Conservation (phyloP, 768 basidiomycete genomes). For the Mycena latifolia region DNA sequence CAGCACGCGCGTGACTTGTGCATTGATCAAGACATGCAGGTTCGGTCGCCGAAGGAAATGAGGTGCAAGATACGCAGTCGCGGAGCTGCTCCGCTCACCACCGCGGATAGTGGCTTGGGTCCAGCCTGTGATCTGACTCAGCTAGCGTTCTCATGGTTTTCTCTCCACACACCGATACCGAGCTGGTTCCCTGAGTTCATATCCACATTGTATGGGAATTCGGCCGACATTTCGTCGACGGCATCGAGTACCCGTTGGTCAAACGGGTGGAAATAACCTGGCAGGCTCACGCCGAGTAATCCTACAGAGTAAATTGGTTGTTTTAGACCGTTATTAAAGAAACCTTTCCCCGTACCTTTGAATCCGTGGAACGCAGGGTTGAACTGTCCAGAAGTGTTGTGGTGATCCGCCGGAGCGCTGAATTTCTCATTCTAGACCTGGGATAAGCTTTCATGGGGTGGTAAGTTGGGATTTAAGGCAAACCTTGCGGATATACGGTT, state of each 20-base stretch:
- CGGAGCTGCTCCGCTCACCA: conserved; percentile 39
- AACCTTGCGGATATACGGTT: conserved; percentile 42
- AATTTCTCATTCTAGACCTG: conserved; percentile 44
- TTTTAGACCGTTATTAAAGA: no score
- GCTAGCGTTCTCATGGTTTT: neutral
- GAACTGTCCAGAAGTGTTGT: conserved; percentile 45
- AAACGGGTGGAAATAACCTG: conserved; percentile 32
- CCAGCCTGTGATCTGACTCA: conserved; percentile 30
- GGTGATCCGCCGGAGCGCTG: conserved; percentile 42
- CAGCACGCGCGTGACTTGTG: conserved; percentile 31
- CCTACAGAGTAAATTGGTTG: neutral
- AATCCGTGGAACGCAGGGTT: conserved; percentile 44
- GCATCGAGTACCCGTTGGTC: conserved; percentile 37
- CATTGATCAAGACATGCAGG: conserved; percentile 38
- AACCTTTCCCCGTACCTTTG: conserved; percentile 32
- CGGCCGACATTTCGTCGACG: conserved; percentile 36
- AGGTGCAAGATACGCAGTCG: conserved; percentile 40
- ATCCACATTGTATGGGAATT: conserved; percentile 49
- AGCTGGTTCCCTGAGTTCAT: conserved; percentile 46
- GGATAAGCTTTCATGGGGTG: neutral
- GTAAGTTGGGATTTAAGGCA: neutral
- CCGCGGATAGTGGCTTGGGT: conserved; percentile 36
- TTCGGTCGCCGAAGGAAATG: conserved; percentile 39
- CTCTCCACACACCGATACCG: conserved; percentile 42
- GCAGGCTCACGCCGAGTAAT: neutral